Base-by-base conservation (phyloP, 148 eudicot species). In the Diospyros kaki region DNA sequence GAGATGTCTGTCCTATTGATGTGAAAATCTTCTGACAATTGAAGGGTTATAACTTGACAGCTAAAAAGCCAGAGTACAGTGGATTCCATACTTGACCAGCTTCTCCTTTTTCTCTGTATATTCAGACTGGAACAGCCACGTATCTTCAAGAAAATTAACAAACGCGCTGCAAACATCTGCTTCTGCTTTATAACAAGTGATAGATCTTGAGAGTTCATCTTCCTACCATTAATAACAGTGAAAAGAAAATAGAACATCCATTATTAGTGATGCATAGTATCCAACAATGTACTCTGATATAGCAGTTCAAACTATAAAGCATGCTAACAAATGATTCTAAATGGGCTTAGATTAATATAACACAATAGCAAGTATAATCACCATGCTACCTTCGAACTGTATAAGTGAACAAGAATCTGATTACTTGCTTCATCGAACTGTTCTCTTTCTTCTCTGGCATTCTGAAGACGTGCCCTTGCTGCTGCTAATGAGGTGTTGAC, bases 391-490 rank as follows among this genome's bases (percentile, higher is more conserved):
- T 78, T 84, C 68, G 73, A n/a, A n/a, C n/a, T 73, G 61, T 81
- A 70, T 15, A 84, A 79, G 50, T 80, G 83, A 68, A 66, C 76
- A 79, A 87, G 76, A 80, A 87, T 78, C 28, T 76, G 77, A 63
- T 81, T 82, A 58, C 84, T 87, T 44, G 89, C 84, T 60, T 78
- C 84, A 71, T 84, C 84, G 80, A 87, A 87, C 62, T 84, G 87
- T 9, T 78, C 77, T 65, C 86, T 78, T 71, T 87, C 89, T 78
- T 87, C 87, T 73, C 77, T 82, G 59, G 83, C 87, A 78, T 82
- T 80, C 48, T 64, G 86, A 76, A 87, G 87, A 14, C 87, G 87
- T 55, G 69, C 76, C 67, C 58, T 73, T 40, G 84, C 81, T 63
- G 81, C 62, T 51, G 66, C 44, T 66, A 87, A 66, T 66, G 87